Percentiles rank a stretch among this genome's conserved stretches.
Evolutionary conservation across 345 rosid genomes (phyloP).

Genomic region (Rhodamnia argentea): DNA sequence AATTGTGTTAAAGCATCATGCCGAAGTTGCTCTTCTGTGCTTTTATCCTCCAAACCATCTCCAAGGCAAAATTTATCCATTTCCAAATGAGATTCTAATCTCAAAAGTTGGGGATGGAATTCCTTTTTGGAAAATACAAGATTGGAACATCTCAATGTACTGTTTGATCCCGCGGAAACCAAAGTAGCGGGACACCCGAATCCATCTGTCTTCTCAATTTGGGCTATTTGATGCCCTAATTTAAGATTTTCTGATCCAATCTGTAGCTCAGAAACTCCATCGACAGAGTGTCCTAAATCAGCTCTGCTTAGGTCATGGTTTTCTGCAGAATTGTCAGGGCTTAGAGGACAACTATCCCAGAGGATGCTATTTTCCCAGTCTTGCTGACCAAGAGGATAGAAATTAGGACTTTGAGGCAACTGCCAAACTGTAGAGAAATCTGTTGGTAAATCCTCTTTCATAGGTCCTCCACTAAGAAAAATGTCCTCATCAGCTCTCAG

Average conservation of each 20-base stretch:
- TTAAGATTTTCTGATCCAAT: conserved; percentile 4
- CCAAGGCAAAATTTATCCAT: conserved; percentile 14
- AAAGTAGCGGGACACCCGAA: not conserved
- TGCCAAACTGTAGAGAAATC: conserved; percentile 38
- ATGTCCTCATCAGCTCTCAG: conserved; percentile 24
- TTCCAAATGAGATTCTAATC: conserved; percentile 56
- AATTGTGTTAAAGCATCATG: conserved; percentile 34
- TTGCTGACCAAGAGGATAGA: conserved; percentile 77
- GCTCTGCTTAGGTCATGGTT: conserved; percentile 28
- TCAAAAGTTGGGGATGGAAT: conserved; percentile 82
- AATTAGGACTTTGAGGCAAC: conserved; percentile 30
- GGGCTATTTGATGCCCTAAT: not conserved
- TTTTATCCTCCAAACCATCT: conserved; percentile 12
- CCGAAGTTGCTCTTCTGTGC: conserved; percentile 19
- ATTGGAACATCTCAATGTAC: not conserved
- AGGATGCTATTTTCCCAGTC: conserved; percentile 85
- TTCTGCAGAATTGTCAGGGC: conserved; percentile 27
- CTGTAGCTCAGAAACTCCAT: conserved; percentile 22
- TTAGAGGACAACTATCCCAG: conserved; percentile 66
- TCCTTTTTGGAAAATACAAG: conserved; percentile 9
- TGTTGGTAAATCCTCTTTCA: conserved; percentile 33
- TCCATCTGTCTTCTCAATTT: not conserved
- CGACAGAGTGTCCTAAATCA: not conserved
- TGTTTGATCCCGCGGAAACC: not conserved
- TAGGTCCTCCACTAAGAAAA: conserved; percentile 54